A percentile compares a stretch with the other conserved stretches of the same genome.
phyloP scores from a whole-genome alignment of 1,284 basidiomycete species.

The Naganishia sp. region DNA sequence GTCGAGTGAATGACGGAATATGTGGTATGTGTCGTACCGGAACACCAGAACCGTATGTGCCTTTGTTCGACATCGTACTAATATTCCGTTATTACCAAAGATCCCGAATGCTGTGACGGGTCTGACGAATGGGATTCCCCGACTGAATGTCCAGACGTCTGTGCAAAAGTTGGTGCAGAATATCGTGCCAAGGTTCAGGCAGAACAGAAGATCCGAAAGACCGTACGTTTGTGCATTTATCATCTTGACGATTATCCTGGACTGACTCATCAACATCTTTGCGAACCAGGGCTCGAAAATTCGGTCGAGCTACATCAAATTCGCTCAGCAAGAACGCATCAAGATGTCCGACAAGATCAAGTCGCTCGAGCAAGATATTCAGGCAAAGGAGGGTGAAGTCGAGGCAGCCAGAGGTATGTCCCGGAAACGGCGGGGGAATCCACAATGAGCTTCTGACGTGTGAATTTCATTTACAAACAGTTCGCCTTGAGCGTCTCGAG shows the following conservation, averaged over 20 bases:
- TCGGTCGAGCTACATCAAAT: slow-evolving; percentile 80
- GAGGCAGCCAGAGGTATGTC: slow-evolving; percentile 43
- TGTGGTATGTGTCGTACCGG: slow-evolving; percentile 66
- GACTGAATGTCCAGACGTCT: slow-evolving; percentile 73
- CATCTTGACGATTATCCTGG: not conserved
- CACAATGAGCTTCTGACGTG: not conserved
- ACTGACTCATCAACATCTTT: slow-evolving; percentile 7
- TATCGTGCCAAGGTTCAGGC: slow-evolving; percentile 68
- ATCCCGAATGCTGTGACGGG: slow-evolving; percentile 95
- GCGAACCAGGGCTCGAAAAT: slow-evolving; percentile 78
- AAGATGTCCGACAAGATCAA: slow-evolving; percentile 67
- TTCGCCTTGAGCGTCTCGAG: slow-evolving; percentile 32
- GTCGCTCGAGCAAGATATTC: slow-evolving; percentile 62
- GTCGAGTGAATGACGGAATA: slow-evolving; percentile 89
- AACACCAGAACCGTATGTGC: slow-evolving; percentile 24
- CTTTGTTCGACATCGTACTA: not conserved
- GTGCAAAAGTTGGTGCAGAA: slow-evolving; percentile 71
- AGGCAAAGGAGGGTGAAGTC: slow-evolving; percentile 63
- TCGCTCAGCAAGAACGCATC: slow-evolving; percentile 81
- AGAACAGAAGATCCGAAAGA: slow-evolving; percentile 74
- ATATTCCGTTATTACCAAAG: slow-evolving; percentile 54
- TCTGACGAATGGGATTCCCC: slow-evolving; percentile 71
- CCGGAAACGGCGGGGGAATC: not conserved
- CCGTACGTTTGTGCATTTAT: slow-evolving; percentile 57
- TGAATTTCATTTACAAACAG: not conserved